Evolutionary conservation across 1,139 yeast species (phyloP), one percentile per base, ranked within the genome.

Genomic region (Debaryomyces fabryi): DNA sequence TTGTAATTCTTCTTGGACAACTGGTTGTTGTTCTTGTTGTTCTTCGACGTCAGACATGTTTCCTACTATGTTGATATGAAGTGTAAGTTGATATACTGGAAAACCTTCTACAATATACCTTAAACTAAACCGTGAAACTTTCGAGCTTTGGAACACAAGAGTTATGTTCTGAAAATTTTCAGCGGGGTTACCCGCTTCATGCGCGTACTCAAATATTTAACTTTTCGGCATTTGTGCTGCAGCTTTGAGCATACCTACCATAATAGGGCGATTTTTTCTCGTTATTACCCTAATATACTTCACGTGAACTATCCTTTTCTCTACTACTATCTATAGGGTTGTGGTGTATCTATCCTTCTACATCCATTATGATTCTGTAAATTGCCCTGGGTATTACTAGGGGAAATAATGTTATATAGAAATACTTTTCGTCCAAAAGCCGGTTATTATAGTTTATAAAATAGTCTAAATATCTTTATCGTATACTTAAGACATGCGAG

Each of bases 1-100:
- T 74, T 85, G 82, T 74, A 85, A 82, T 76, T 84, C 86, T 79
- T 86, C 91, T 68, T 79, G 81, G 65, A 79, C 81, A 72, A 86
- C 86, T 74, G 71, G 74, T 61, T 65, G 68, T 57, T 65, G 74
- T 61, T 65, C 68, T 57, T 65, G 68, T 64, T 69, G 74, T 69
- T 73, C 78, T 72, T 75, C 80, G 65, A 73, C 79, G 77, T 76
- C 81, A 70, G 81, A 75, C 81, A 76, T 76, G 59, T 48, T 67
- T 56, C 53, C 55, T 55, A 30, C 36, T 46, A 33, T 40, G 43
- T 40, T 46, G 40, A 44, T 38, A 40, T 39, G 45, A 23, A 34
- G 45, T 43, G 42, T 24, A 43, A 25, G 40, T 41, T 38, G 45
- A 46, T 33, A 38, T 30, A 38, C 24, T 21, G 42, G 30, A 37